phyloP scores from a whole-genome alignment of 768 basidiomycete species.

The Mrakia blollopis region DNA sequence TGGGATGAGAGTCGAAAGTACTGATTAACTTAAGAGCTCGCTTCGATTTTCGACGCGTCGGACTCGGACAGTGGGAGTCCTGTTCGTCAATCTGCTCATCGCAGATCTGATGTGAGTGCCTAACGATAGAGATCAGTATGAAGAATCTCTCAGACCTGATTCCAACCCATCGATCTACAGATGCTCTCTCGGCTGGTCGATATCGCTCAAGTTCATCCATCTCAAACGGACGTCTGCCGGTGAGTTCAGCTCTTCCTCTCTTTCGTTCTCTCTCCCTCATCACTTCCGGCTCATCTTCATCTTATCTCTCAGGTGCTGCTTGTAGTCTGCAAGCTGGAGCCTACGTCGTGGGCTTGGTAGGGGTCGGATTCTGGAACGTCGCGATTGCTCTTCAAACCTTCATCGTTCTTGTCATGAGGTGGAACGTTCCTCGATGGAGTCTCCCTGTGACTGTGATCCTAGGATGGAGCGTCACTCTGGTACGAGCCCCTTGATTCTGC shows the following conservation, averaged over 20 bases:
- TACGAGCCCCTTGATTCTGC: no score
- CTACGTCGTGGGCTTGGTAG: background rate
- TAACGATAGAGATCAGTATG: no score
- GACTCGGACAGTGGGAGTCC: background rate
- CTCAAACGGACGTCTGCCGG: no score
- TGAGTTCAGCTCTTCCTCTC: no score
- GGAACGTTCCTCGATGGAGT: background rate
- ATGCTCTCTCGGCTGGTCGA: background rate
- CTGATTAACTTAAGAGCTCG: no score
- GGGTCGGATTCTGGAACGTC: background rate
- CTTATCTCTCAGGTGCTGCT: background rate
- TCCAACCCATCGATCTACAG: background rate
- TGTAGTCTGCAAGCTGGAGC: background rate
- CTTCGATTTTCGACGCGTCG: background rate
- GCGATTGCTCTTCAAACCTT: background rate
- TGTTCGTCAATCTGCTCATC: background rate
- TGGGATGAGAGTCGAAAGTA: no score
- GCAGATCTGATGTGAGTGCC: background rate
- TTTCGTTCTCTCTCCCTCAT: no score
- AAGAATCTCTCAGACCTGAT: no score
- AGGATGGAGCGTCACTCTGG: no score
- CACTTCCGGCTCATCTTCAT: background rate
- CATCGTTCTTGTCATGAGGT: background rate
- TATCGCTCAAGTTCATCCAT: background rate
- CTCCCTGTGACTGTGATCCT: background rate